Evolutionary conservation across 2,329 filamentous ascomycete species (phyloP).

Genomic region (Colletotrichum navitas): DNA sequence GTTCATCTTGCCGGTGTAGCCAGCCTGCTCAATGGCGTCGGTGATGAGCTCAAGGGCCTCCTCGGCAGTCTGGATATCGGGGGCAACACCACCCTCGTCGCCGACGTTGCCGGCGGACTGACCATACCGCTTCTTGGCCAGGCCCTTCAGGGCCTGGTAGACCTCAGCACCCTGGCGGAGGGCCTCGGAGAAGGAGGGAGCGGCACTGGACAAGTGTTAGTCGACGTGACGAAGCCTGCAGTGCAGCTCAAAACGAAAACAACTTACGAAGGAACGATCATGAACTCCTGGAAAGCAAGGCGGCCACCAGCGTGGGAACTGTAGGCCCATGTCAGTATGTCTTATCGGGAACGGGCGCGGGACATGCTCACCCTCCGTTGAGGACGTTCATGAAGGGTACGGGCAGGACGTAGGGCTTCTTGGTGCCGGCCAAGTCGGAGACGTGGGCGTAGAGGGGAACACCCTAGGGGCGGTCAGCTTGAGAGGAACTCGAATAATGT

Average conservation of each 20-base stretch:
- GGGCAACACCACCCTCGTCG: constrained; percentile 99
- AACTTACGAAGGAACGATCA: constrained; percentile 86
- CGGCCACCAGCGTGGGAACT: constrained; percentile 97
- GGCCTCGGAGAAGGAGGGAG: constrained; percentile 93
- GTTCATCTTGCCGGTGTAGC: constrained; percentile 95
- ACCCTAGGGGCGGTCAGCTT: constrained; percentile 58
- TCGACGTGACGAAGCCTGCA: not conserved
- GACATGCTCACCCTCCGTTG: constrained; percentile 72
- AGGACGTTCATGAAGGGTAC: constrained; percentile 96
- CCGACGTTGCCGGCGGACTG: constrained; percentile 99
- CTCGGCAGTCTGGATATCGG: constrained; percentile 96
- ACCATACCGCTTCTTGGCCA: constrained; percentile 99
- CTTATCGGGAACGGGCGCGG: not conserved
- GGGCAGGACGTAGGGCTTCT: constrained; percentile 91
- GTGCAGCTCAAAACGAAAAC: not conserved
- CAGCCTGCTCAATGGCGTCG: constrained; percentile 92
- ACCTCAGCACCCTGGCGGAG: constrained; percentile 97
- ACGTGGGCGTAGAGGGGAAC: constrained; percentile 90
- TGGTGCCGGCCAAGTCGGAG: constrained; percentile 87
- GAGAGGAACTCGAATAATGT: not conserved
- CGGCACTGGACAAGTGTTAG: constrained; percentile 65
- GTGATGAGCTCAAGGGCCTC: constrained; percentile 98
- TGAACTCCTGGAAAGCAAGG: constrained; percentile 95
- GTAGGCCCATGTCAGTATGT: constrained; percentile 3
- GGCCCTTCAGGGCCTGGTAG: constrained; percentile 96